These are phyloP conservation scores for Teunomyces panamensis DNA, from an alignment of 805 yeast species.

Conservation along the genomic window DNA sequence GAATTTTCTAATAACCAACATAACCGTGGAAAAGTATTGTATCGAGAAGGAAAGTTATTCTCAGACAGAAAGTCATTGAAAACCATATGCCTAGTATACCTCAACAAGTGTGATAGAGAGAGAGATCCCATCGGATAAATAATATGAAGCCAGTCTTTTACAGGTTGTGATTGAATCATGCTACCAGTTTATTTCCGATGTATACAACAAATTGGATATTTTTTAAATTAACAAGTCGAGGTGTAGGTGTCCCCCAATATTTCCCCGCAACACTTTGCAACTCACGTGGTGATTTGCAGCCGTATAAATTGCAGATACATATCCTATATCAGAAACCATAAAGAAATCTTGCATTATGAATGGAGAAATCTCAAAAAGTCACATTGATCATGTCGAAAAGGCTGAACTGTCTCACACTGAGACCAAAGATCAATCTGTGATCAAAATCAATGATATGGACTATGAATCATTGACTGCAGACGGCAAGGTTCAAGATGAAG, in stretches of 20 bases:
- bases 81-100: no score
- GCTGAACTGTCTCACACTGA: not conserved
- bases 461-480: not conserved
- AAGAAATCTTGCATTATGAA: not conserved
- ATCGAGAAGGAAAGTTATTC: no score
- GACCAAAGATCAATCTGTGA: not conserved
- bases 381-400: conserved; percentile 2
- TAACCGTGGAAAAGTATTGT: not conserved
- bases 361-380: not conserved
- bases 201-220: not conserved
- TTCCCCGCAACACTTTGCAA: not conserved
- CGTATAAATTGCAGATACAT: not conserved
- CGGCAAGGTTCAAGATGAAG: conserved; percentile 3
- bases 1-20: not conserved
- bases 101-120: no score
- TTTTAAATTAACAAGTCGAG: not conserved
- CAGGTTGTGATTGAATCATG: no score
- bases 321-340: not conserved
- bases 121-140: no score
- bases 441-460: not conserved
- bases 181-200: no score
- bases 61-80: no score
- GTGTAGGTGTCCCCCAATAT: not conserved
- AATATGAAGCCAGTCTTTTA: no score
- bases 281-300: not conserved